These are phyloP conservation scores for Wallemia ichthyophaga DNA, from an alignment of 1,284 basidiomycete species.

Conservation along the genomic window DNA sequence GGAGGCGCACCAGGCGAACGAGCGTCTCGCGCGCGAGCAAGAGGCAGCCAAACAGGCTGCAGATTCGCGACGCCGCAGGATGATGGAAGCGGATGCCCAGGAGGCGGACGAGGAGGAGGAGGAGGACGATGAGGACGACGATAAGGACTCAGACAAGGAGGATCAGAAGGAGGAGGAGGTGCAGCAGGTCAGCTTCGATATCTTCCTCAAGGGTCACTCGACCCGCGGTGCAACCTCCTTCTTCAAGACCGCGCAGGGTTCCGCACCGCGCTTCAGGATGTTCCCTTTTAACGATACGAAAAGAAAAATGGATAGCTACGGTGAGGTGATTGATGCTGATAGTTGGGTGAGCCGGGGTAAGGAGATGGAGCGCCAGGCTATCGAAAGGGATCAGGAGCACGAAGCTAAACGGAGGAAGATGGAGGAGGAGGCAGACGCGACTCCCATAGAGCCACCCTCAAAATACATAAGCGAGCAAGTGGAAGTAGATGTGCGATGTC, in stretches of 20 bases:
- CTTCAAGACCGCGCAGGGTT: slow-evolving; percentile 39
- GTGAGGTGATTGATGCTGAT: slow-evolving; percentile 73
- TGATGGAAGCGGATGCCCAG: slow-evolving; percentile 54
- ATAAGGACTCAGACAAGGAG: slow-evolving; percentile 26
- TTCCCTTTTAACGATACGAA: slow-evolving; percentile 89
- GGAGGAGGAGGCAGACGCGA: slow-evolving; percentile 28
- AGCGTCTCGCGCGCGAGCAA: slow-evolving; percentile 50
- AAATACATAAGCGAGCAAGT: slow-evolving; percentile 55
- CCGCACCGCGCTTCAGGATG: slow-evolving; percentile 62
- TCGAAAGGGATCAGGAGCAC: slow-evolving; percentile 45
- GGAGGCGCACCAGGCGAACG: slow-evolving; percentile 44
- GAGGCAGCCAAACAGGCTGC: slow-evolving; percentile 63
- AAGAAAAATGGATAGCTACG: slow-evolving; percentile 71
- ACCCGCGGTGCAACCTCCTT: slow-evolving; percentile 40
- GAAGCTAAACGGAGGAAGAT: slow-evolving; percentile 35
- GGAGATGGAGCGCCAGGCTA: slow-evolving; percentile 47
- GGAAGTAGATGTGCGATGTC: slow-evolving; percentile 49
- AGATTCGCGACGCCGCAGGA: slow-evolving; percentile 45
- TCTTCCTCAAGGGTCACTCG: slow-evolving; percentile 81
- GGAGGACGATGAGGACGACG: slow-evolving; percentile 33
- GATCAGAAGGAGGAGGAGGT: slow-evolving; percentile 24
- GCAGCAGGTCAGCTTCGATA: slow-evolving; percentile 52
- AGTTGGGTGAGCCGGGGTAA: slow-evolving; percentile 74
- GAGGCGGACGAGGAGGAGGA: slow-evolving; percentile 33
- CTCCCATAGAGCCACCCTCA: slow-evolving; percentile 48